Base-by-base conservation (phyloP, 257 asterid species). In the Asclepias syriaca region DNA sequence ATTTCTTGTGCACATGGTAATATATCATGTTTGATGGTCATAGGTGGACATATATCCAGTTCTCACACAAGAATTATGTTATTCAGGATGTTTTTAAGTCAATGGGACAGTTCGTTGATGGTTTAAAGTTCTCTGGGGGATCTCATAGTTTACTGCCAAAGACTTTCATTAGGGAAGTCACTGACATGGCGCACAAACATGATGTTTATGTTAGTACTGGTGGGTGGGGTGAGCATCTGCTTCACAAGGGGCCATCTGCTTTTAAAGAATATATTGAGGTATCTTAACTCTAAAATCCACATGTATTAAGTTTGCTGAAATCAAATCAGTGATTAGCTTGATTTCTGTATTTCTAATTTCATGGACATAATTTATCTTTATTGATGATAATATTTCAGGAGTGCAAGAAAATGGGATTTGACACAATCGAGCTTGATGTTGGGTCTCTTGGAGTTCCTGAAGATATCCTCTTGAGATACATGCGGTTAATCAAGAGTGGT, bases 71-170 rank as follows among this genome's bases (percentile, higher is more conserved):
- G 14, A 27, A 50, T 51, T 40, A 4, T 13, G 21, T 8, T 54
- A 19, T 74, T 6, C 84, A 93, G 98, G 96, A 94, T 73, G 80
- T 91, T 66, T 89, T 91, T 37, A 96, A 89, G 74, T 81, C 93
- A 7, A 85, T 88, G 96, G 96, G 97, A 63, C 89, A 87, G 66
- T 94, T 91, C 83, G 96, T 91, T 70, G 97, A 89, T 74, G 97
- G 97, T 18, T 74, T 93, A 80, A 93, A 91, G 81, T 85, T 93
- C 61, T 59, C 93, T 65, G 97, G 94, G 63, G 98, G 97, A 54
- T 88, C 98, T 67, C 86, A 91, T 21, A 83, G 91, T 78, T 68
- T 86, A 82, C 81, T 91, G 74, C 88, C 97, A 6, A 85, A 72
- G 77, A 78, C 85, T 64, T 88, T 83, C 76, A 75, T 91, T 72